phyloP scores from a whole-genome alignment of 371 early-diverging fungal species.

The Catenaria anguillulae region DNA sequence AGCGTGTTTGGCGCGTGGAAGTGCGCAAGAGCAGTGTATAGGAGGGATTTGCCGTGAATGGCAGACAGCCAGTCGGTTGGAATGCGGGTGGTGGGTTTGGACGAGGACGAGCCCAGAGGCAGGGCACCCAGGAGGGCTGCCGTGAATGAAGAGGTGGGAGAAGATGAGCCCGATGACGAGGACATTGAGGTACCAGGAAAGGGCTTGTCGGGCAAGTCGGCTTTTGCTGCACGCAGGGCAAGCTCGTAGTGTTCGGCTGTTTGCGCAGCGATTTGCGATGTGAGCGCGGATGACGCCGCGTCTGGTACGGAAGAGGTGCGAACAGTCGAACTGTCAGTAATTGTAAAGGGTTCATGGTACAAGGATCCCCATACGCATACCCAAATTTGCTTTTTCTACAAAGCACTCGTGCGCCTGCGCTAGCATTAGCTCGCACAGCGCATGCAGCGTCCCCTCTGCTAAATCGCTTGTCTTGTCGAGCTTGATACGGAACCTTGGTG shows the following conservation, averaged over 20 bases:
- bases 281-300: slow-evolving; percentile 19
- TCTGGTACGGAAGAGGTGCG: too few species aligned
- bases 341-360: not conserved
- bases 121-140: slow-evolving; percentile 13
- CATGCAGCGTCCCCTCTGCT: slow-evolving; percentile 21
- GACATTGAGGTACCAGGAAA: too few species aligned
- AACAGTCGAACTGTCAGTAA: too few species aligned
- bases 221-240: slow-evolving; percentile 10
- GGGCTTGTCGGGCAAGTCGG: too few species aligned
- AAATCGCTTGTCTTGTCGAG: slow-evolving; percentile 24
- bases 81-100: not conserved
- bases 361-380: slow-evolving; percentile 11
- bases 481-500: slow-evolving; percentile 22
- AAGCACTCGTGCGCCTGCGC: slow-evolving; percentile 36
- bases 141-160: not conserved
- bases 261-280: slow-evolving; percentile 24
- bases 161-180: not conserved
- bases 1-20: slow-evolving; percentile 16
- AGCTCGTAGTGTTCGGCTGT: slow-evolving; percentile 27
- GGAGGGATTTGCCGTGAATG: slow-evolving; percentile 20
- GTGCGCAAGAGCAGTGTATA: slow-evolving; percentile 32
- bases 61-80: slow-evolving; percentile 14
- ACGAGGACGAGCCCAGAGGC: not conserved
- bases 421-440: slow-evolving; percentile 23
- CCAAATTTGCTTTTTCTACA: slow-evolving; percentile 27